Evolutionary conservation across 129 eudicot species (phyloP).

Genomic region (Helianthus tuberosus): DNA sequence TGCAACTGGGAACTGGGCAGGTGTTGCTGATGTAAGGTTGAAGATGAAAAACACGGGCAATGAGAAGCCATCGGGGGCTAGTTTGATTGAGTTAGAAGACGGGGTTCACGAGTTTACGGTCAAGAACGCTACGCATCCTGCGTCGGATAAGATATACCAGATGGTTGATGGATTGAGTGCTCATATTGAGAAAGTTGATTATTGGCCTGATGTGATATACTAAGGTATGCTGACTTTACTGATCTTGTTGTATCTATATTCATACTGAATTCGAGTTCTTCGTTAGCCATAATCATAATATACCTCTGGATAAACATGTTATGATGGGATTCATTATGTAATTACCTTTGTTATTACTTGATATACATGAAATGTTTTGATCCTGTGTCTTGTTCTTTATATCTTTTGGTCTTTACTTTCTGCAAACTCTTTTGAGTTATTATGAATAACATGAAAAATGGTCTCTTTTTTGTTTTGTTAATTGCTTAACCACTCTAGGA

Average conservation of each 20-base stretch:
- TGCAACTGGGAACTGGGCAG: constrained; percentile 70
- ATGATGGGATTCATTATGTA: constrained; percentile 24
- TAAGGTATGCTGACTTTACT: constrained; percentile 21
- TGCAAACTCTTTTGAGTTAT: neutral
- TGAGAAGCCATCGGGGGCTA: constrained; percentile 75
- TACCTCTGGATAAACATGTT: constrained; percentile 18
- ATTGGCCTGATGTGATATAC: constrained; percentile 28
- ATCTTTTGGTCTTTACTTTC: constrained; percentile 1
- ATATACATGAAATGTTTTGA: constrained; percentile 29
- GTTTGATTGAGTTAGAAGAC: constrained; percentile 63
- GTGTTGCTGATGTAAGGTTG: constrained; percentile 61
- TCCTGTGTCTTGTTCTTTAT: constrained; percentile 13
- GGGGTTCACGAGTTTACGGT: constrained; percentile 77
- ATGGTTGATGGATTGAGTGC: constrained; percentile 62
- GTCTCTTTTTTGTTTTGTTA: neutral
- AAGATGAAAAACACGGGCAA: constrained; percentile 55
- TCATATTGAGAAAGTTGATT: constrained; percentile 61
- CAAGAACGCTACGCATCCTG: constrained; percentile 63
- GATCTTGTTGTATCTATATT: constrained; percentile 28
- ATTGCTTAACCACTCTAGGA: neutral
- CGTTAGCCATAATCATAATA: constrained; percentile 8
- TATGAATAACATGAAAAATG: constrained; percentile 1
- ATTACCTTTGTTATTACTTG: constrained; percentile 21
- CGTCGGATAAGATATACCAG: constrained; percentile 62
- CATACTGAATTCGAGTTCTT: constrained; percentile 19